These are phyloP conservation scores for Dendrobium catenatum DNA, from an alignment of 106 monocot species.

Conservation along the genomic window DNA sequence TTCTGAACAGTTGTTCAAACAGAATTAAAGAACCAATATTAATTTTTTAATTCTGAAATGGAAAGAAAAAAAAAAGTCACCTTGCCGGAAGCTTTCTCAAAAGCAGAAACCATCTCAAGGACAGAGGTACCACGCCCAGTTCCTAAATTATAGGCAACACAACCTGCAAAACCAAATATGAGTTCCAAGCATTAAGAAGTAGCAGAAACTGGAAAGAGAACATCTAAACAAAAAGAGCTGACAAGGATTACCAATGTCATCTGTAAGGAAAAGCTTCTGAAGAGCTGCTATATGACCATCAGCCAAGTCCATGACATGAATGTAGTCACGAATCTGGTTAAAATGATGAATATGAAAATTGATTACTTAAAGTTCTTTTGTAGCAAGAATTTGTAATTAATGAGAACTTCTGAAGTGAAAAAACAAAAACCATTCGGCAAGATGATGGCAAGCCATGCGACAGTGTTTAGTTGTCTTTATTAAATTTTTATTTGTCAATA, in stretches of 20 bases:
- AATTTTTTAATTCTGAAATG: not conserved
- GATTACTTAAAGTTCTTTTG: not conserved
- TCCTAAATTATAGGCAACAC: slow-evolving; percentile 86
- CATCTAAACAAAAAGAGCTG: not conserved
- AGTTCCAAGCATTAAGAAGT: not conserved
- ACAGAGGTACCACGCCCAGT: slow-evolving; percentile 78
- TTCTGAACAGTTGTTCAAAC: slow-evolving; percentile 23
- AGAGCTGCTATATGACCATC: slow-evolving; percentile 85
- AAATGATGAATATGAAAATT: not conserved
- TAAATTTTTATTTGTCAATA: not conserved
- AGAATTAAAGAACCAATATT: not conserved
- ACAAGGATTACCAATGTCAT: slow-evolving; percentile 11
- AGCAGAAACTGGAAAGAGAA: not conserved
- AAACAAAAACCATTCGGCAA: not conserved
- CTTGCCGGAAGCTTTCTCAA: slow-evolving; percentile 89
- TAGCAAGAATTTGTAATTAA: not conserved
- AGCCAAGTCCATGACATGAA: slow-evolving; percentile 63
- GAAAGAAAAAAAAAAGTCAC: slow-evolving; percentile 12
- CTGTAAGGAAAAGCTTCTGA: slow-evolving; percentile 48
- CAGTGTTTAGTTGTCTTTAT: not conserved
- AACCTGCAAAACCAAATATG: slow-evolving; percentile 39
- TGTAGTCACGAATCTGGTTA: slow-evolving; percentile 52
- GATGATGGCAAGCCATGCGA: not conserved
- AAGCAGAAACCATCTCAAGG: slow-evolving; percentile 80
- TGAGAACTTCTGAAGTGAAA: not conserved